A percentile compares a stretch with the other conserved stretches of the same genome.
phyloP scores from a whole-genome alignment of 805 yeast genomes.

The Starmerella tilneyi region DNA sequence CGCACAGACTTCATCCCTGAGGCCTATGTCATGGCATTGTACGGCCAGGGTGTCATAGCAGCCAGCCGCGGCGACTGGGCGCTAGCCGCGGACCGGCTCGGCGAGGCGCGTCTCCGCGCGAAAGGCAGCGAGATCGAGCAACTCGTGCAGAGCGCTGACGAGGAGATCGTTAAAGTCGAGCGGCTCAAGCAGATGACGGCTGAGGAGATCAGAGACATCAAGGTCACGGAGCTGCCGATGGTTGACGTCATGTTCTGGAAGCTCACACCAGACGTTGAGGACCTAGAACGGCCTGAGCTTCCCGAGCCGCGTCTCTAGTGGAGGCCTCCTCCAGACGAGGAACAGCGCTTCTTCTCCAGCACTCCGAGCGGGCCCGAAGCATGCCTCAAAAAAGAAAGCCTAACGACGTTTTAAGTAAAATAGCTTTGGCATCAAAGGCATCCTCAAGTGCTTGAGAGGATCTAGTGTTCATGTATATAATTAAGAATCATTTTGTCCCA shows the following conservation, averaged over 20 bases:
- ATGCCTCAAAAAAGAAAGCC: too few species aligned
- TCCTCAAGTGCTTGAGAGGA: too few species aligned
- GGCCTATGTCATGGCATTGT: constrained; percentile 68
- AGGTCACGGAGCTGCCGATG: constrained; percentile 18
- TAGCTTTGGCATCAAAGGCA: too few species aligned
- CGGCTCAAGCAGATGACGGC: constrained; percentile 9
- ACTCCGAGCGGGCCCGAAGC: too few species aligned
- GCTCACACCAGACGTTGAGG: constrained; percentile 17
- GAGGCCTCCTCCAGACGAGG: too few species aligned
- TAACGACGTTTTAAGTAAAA: too few species aligned
- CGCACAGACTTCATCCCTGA: constrained; percentile 38
- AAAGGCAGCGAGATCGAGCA: constrained; percentile 54
- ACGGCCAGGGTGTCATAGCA: constrained; percentile 72
- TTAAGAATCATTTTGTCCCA: too few species aligned
- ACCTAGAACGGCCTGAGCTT: constrained; percentile 16
- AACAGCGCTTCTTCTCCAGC: too few species aligned
- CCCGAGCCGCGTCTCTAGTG: constrained; percentile 13
- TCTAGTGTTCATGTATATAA: background rate
- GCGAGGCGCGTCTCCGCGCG: constrained; percentile 64
- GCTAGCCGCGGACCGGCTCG: constrained; percentile 49
- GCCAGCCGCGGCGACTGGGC: constrained; percentile 49
- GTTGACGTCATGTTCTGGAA: constrained; percentile 24
- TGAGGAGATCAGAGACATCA: constrained; percentile 11
- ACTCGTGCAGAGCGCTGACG: constrained; percentile 52
- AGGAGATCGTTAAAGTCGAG: constrained; percentile 50